Conservation (phyloP, 2,329 filamentous ascomycete genomes). For the Aspergillus glaucus region DNA sequence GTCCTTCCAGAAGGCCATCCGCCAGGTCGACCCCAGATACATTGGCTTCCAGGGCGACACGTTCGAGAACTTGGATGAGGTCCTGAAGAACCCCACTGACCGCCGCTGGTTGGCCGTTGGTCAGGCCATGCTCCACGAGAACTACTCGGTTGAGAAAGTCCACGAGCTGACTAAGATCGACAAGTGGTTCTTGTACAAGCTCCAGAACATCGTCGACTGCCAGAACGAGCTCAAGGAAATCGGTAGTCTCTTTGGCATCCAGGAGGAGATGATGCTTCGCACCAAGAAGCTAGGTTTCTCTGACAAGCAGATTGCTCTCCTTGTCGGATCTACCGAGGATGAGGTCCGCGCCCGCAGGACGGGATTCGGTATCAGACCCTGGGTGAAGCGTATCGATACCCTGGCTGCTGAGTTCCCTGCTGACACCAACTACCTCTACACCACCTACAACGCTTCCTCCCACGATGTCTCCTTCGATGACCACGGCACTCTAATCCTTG, state of each 20-base stretch:
- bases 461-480: constrained; percentile 95
- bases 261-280: constrained; percentile 80
- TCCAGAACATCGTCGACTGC: constrained; percentile 93
- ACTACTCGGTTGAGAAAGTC: constrained; percentile 84
- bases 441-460: constrained; percentile 90
- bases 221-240: constrained; percentile 77
- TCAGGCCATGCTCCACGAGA: constrained; percentile 95
- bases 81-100: constrained; percentile 87
- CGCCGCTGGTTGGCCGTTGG: constrained; percentile 96
- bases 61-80: constrained; percentile 86
- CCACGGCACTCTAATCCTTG: constrained; percentile 80
- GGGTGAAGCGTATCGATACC: constrained; percentile 98
- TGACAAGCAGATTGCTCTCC: constrained; percentile 85
- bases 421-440: constrained; percentile 93
- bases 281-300: constrained; percentile 98
- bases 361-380: constrained; percentile 83
- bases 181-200: constrained; percentile 98
- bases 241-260: constrained; percentile 74
- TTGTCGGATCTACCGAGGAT: constrained; percentile 80
- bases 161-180: constrained; percentile 97
- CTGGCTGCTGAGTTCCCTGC: constrained; percentile 94
- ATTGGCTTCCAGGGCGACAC: constrained; percentile 91
- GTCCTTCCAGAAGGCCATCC: constrained; percentile 97
- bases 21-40: constrained; percentile 88
- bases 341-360: constrained; percentile 79